Base-by-base conservation (phyloP, 1,284 basidiomycete species). In the Cutaneotrichosporon sp. region DNA sequence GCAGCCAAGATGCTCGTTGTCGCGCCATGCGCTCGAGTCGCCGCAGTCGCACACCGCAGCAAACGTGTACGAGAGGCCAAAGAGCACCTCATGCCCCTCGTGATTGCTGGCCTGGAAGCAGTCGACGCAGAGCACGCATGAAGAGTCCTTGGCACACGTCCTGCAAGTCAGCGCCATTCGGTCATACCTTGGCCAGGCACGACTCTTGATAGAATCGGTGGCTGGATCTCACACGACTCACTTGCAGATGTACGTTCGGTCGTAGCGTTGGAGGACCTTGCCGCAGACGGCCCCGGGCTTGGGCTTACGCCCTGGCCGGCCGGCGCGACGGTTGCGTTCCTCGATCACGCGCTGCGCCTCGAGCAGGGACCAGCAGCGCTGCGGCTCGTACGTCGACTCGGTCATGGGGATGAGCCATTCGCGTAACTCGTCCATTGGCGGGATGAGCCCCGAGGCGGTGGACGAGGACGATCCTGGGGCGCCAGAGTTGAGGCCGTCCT, bases 41-140 rank as follows among this genome's bases (percentile, higher is more conserved):
- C 92, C 92, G 71, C 94, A 97, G 78, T 95, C 93, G 74, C 94
- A 97, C 67, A 90, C 93, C 3, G 92, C 90, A 10, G 91, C 91
- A 0, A 91, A 89, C 71, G 95, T 90, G 66, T 92, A 91, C 11
- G 91, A 89, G 64, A 92, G 89, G 76, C 91, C 92, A 81, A 95
- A 95, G 64, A 89, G 89, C 68, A 95, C 87, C 68, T 92, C 94
- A 80, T 97, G 94, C 38, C 87, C 87, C 42, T 82, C 81, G 74
- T 97, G 94, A 65, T 89, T 84, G 20, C 89, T 89, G 1, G 89
- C 85, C 65, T 91, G 87, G 79, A 94, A 97, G 78, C 94, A 97
- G 53, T 86, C 84, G 2, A 90, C 84, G 72, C 94, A 97, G 38
- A 97, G 82, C 2, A 95, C 91, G 68, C 90, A 93, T 65, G 89